phyloP scores from a whole-genome alignment of 257 asterid genomes.

The Solanum lycopersicoides region DNA sequence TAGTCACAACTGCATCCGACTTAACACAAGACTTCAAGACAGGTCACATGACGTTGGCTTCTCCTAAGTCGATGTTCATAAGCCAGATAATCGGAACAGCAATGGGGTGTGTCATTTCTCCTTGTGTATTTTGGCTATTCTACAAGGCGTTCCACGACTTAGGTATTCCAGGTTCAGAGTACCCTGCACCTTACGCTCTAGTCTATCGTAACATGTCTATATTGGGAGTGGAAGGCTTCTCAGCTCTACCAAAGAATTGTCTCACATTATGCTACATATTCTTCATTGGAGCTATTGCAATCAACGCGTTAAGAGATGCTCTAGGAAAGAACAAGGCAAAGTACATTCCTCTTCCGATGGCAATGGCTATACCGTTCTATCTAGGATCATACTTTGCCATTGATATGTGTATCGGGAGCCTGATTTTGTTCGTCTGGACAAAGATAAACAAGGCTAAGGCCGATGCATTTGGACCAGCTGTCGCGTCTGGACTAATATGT shows the following conservation, averaged over 20 bases:
- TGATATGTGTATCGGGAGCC: slow-evolving; percentile 64
- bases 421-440: slow-evolving; percentile 52
- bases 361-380: slow-evolving; percentile 69
- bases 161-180: slow-evolving; percentile 32
- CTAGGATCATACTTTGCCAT: slow-evolving; percentile 48
- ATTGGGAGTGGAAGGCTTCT: slow-evolving; percentile 61
- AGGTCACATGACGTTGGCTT: slow-evolving; percentile 52
- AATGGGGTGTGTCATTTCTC: slow-evolving; percentile 52
- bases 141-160: slow-evolving; percentile 44
- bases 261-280: slow-evolving; percentile 42
- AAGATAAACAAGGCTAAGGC: slow-evolving; percentile 36
- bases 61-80: slow-evolving; percentile 63
- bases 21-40: slow-evolving; percentile 67
- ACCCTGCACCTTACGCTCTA: slow-evolving; percentile 51
- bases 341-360: slow-evolving; percentile 66
- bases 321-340: slow-evolving; percentile 31
- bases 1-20: slow-evolving; percentile 54
- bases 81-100: slow-evolving; percentile 73
- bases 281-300: slow-evolving; percentile 42
- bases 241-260: slow-evolving; percentile 48
- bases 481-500: slow-evolving; percentile 58
- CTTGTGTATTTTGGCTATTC: slow-evolving; percentile 59
- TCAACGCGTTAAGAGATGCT: slow-evolving; percentile 36
- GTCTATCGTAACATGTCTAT: slow-evolving; percentile 49
- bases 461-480: slow-evolving; percentile 54